phyloP scores from a whole-genome alignment of 164 flowering plant species.

The Annona cherimola region DNA sequence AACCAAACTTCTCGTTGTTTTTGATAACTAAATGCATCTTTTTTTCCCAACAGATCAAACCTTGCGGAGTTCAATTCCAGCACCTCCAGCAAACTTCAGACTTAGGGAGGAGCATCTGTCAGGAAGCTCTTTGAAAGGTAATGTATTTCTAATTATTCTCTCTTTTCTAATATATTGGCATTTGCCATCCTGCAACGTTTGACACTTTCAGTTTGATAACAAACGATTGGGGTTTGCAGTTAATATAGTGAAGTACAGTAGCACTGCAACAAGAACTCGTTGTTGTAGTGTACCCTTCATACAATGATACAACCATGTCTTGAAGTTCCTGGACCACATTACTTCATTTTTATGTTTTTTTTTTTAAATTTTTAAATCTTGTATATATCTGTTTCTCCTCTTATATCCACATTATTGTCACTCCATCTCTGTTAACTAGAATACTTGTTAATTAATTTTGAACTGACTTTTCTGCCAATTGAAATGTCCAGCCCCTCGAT shows the following conservation, averaged over 20 bases:
- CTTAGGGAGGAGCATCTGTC: slow-evolving; percentile 84
- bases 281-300: no score
- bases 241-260: no score
- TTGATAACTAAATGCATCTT: slow-evolving; percentile 1
- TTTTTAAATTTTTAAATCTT: no score
- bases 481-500: slow-evolving; percentile 66
- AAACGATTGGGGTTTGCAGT: no score
- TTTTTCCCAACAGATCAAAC: slow-evolving; percentile 49
- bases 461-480: not conserved
- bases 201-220: no score
- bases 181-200: no score
- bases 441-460: not conserved
- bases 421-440: no score
- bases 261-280: no score
- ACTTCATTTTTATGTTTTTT: no score
- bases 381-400: no score
- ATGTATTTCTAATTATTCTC: not conserved
- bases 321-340: not conserved
- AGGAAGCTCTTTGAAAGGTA: slow-evolving; percentile 94
- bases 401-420: no score
- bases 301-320: not conserved
- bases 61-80: slow-evolving; percentile 62
- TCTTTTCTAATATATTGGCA: not conserved
- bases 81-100: slow-evolving; percentile 71
- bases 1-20: no score